phyloP scores from a whole-genome alignment of 2,329 filamentous ascomycete species.

The Tolypocladium pustulatum region DNA sequence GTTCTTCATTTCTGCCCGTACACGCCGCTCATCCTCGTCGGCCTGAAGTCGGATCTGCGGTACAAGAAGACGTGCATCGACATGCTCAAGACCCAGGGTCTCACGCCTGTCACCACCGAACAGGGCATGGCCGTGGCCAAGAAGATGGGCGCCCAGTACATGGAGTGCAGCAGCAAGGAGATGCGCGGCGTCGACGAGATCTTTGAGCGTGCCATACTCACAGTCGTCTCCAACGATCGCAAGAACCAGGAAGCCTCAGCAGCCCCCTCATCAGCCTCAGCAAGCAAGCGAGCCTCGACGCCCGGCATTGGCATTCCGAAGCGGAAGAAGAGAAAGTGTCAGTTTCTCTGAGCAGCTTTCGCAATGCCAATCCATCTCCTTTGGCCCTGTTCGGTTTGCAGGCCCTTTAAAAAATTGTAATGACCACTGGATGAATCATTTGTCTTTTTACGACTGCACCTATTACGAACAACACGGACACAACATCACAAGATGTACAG shows the following conservation, averaged over 20 bases:
- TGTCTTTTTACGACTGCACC: constrained; percentile 20
- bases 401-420: constrained; percentile 23
- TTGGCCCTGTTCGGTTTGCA: not conserved
- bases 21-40: constrained; percentile 89
- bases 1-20: constrained; percentile 98
- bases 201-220: constrained; percentile 84
- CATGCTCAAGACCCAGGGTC: constrained; percentile 93
- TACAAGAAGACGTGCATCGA: constrained; percentile 96
- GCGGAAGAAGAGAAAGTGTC: constrained; percentile 79
- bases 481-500: not conserved
- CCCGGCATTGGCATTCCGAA: constrained; percentile 41
- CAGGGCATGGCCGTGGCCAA: constrained; percentile 80
- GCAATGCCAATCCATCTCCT: not conserved
- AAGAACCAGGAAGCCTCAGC: constrained; percentile 47
- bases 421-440: constrained; percentile 28
- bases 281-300: constrained; percentile 26
- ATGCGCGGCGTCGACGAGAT: constrained; percentile 94
- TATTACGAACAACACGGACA: constrained; percentile 11
- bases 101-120: constrained; percentile 86
- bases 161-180: constrained; percentile 98
- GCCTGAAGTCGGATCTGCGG: constrained; percentile 93
- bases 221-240: constrained; percentile 72
- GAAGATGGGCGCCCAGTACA: constrained; percentile 91
- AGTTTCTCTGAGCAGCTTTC: constrained; percentile 50
- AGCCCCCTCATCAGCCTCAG: constrained; percentile 27